Conservation (phyloP, 2,329 filamentous ascomycete species). For the Alternaria sp. region DNA sequence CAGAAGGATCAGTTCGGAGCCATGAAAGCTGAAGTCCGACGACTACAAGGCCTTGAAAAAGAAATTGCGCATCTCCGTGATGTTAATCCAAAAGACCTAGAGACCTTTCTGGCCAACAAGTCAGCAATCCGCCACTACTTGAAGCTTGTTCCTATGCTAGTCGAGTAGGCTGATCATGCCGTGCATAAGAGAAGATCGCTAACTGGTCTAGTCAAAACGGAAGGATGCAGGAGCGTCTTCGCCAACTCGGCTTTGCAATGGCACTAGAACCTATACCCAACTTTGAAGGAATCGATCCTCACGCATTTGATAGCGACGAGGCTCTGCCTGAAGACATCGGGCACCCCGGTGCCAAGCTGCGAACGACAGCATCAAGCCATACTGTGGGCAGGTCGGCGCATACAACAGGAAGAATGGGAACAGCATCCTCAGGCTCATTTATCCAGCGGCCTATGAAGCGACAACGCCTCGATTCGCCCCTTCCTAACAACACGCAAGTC, state of each 20-base stretch:
- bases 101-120: constrained; percentile 32
- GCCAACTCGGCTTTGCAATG: constrained; percentile 39
- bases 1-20: constrained; percentile 18
- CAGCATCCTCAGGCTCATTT: constrained; percentile 18
- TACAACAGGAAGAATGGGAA: constrained; percentile 15
- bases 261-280: constrained; percentile 39
- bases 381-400: constrained; percentile 35
- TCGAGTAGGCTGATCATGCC: constrained; percentile 30
- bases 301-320: constrained; percentile 21
- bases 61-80: constrained; percentile 30
- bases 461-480: constrained; percentile 43
- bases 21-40: constrained; percentile 24
- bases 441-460: constrained; percentile 39
- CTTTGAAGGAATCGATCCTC: constrained; percentile 16
- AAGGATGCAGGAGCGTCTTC: constrained; percentile 40
- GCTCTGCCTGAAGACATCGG: constrained; percentile 3
- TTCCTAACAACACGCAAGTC: constrained; percentile 26
- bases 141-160: constrained; percentile 35
- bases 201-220: constrained; percentile 38
- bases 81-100: constrained; percentile 29
- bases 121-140: constrained; percentile 39
- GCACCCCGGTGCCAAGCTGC: constrained; percentile 4
- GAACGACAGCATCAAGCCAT: constrained; percentile 34
- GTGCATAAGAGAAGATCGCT: constrained; percentile 4
- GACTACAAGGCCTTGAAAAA: constrained; percentile 27